Conservation (phyloP, 257 asterid genomes). For the Nyctanthes arbortristis region DNA sequence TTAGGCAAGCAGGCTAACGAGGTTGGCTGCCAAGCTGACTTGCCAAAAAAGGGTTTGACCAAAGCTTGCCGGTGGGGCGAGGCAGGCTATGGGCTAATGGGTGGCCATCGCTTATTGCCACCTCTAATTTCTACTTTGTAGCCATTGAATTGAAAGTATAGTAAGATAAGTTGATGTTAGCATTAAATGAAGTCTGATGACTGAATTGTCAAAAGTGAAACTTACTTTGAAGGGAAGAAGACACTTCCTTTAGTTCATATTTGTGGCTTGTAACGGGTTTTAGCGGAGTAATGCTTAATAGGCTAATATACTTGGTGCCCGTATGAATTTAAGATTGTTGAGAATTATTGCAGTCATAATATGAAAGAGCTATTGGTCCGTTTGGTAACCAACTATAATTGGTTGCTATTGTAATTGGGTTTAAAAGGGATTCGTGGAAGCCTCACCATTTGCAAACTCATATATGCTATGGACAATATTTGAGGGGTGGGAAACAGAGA, state of each 20-base stretch:
- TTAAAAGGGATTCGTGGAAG: too few species aligned
- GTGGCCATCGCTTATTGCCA: too few species aligned
- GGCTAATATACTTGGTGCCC: not conserved
- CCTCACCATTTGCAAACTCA: too few species aligned
- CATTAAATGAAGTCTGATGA: not conserved
- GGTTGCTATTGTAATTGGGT: too few species aligned
- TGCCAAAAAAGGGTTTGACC: too few species aligned
- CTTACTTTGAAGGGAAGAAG: not conserved
- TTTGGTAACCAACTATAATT: too few species aligned
- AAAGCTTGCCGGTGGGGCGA: too few species aligned
- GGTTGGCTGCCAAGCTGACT: too few species aligned
- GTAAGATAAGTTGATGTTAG: not conserved
- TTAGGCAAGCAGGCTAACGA: too few species aligned
- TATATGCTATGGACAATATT: too few species aligned
- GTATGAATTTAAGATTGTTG: not conserved
- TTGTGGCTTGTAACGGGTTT: not conserved
- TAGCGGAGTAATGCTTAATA: not conserved
- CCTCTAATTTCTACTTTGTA: not conserved
- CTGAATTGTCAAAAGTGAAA: constrained; percentile 1
- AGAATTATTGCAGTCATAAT: not conserved
- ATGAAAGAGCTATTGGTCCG: not conserved
- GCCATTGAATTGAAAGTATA: not conserved
- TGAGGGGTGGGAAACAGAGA: not conserved
- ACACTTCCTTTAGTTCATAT: not conserved
- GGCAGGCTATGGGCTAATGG: too few species aligned